Evolutionary conservation across 306 rosid species (phyloP), one percentile per base, ranked within the genome.

Genomic region (Dalbergia oliveri): DNA sequence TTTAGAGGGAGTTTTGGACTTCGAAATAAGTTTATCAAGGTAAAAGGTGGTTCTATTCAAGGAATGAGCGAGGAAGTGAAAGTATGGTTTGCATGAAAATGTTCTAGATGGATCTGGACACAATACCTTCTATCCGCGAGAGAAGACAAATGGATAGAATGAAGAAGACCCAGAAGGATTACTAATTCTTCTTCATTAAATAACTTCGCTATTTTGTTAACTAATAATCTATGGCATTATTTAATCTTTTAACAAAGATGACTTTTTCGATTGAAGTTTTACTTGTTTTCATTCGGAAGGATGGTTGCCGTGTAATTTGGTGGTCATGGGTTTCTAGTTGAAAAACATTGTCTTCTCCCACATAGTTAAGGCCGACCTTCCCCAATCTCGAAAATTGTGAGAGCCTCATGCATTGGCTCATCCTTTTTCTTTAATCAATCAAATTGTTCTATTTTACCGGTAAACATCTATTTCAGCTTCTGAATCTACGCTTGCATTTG

Each of bases 401-500:
- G 54, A 35, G 18, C 44, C 31, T 64, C 12, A 4, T 64, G 73
- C 41, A 49, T 50, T 50, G 37, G 21, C 9, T 35, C 11, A 13
- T 19, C 68, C 9, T 21, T 61, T 16, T 49, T 50, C 57, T 70
- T 51, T 69, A 69, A 73, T 37, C 65, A 49, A 47, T 83, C 79
- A 16, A 23, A 49, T 37, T 79, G 44, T 67, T 26, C 1, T 26
- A 1, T 26, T 26, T 26, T 26, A 26, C 31, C 3, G 31, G 31
- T 26, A 26, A 26, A 26, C 3, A 26, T 26, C 31, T 26, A 1
- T 26, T 1, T 26, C 63, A 50, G 74, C 33, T 59, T 72, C 77
- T 72, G 65, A 77, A 77, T 81, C 70, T 60, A 31, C 61, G 77
- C 66, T 76, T 72, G 77, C 56, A 49, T 39, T 80, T 59, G 23